phyloP scores from a whole-genome alignment of 257 asterid species.

The Petunia secreta region DNA sequence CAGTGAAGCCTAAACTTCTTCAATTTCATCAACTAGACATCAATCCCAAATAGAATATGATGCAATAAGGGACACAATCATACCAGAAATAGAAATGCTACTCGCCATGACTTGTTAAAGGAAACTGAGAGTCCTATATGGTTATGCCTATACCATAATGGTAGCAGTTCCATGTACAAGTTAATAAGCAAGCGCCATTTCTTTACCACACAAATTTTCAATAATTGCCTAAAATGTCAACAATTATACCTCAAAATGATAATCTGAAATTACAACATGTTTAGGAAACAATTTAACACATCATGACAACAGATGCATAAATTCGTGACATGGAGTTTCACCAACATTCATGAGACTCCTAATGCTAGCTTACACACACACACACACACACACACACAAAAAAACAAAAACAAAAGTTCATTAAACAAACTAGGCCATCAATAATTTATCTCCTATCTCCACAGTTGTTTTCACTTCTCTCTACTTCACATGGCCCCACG shows the following conservation, averaged over 20 bases:
- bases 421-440: background rate
- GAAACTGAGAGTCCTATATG: background rate
- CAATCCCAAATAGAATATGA: background rate
- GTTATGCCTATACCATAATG: slow-evolving; percentile 13
- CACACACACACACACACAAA: no score
- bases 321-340: background rate
- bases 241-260: background rate
- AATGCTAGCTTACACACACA: background rate
- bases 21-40: slow-evolving; percentile 1
- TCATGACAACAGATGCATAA: background rate
- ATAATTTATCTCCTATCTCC: background rate
- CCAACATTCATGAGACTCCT: background rate
- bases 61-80: background rate
- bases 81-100: slow-evolving; percentile 18
- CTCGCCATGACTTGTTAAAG: slow-evolving; percentile 4
- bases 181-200: background rate
- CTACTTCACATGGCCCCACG: slow-evolving; percentile 22
- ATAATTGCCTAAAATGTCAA: slow-evolving; percentile 5
- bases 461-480: background rate
- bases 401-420: background rate
- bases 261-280: background rate
- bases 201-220: background rate
- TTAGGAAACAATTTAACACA: background rate
- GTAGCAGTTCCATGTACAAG: background rate
- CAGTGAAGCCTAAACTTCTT: background rate